Percentiles rank a stretch among this genome's conserved stretches.
phyloP scores from a whole-genome alignment of 352 stramenopile species.

The Globisporangium yorkense region DNA sequence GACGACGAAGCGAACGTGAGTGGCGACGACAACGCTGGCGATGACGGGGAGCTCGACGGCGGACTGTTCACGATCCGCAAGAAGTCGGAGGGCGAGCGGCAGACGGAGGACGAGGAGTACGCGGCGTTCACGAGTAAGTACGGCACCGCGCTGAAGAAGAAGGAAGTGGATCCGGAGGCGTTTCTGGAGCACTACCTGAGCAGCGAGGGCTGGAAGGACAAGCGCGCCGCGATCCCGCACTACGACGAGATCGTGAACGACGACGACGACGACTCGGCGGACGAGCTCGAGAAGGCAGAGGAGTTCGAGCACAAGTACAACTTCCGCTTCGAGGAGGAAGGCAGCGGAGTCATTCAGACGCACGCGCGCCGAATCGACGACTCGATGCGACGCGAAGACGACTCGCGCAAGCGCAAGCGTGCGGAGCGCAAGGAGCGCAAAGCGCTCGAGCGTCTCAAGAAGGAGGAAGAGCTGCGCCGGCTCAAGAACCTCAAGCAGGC shows the following conservation, averaged over 20 bases:
- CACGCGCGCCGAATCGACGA: slow-evolving; percentile 82
- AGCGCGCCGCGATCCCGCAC: slow-evolving; percentile 46
- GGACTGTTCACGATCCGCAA: slow-evolving; percentile 68
- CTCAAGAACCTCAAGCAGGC: slow-evolving; percentile 98
- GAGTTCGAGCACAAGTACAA: slow-evolving; percentile 99
- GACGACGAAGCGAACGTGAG: slow-evolving; percentile 31
- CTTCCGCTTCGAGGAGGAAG: slow-evolving; percentile 98
- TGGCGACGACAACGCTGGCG: background rate
- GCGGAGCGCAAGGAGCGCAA: slow-evolving; percentile 93
- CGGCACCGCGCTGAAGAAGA: slow-evolving; percentile 43
- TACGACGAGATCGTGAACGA: slow-evolving; percentile 88
- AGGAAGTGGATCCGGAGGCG: slow-evolving; percentile 61
- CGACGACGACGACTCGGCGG: slow-evolving; percentile 24
- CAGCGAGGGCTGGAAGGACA: slow-evolving; percentile 82
- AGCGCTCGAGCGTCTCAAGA: slow-evolving; percentile 92
- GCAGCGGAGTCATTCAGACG: slow-evolving; percentile 78
- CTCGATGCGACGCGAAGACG: slow-evolving; percentile 94
- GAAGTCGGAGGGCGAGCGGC: slow-evolving; percentile 49
- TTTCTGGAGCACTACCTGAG: slow-evolving; percentile 81
- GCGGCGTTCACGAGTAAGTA: slow-evolving; percentile 61
- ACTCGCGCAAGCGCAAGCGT: slow-evolving; percentile 93
- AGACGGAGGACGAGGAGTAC: slow-evolving; percentile 68
- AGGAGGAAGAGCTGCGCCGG: slow-evolving; percentile 95
- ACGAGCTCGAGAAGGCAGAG: slow-evolving; percentile 93
- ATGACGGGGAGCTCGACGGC: slow-evolving; percentile 59